Evolutionary conservation across 2,329 filamentous ascomycete species (phyloP).

Genomic region (Clarireedia monteithiana): DNA sequence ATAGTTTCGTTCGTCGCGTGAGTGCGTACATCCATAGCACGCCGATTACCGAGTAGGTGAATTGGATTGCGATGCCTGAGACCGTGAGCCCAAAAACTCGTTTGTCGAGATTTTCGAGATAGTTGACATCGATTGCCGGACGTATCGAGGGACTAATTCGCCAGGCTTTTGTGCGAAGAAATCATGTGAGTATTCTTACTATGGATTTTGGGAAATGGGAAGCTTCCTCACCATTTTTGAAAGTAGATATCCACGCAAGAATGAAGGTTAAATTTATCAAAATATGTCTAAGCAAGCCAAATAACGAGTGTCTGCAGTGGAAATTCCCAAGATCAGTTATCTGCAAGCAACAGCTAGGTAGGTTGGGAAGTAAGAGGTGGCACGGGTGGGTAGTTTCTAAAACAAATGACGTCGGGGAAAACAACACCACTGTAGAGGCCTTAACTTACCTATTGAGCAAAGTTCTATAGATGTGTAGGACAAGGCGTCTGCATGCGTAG

Average conservation of each 20-base stretch:
- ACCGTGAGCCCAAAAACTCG: slow-evolving; percentile 20
- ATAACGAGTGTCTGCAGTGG: slow-evolving; percentile 22
- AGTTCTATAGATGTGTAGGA: slow-evolving; percentile 23
- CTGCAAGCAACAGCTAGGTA: background rate
- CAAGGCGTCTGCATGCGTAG: slow-evolving; percentile 16
- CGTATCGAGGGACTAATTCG: slow-evolving; percentile 24
- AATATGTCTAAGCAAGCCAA: slow-evolving; percentile 23
- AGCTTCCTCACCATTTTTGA: slow-evolving; percentile 22
- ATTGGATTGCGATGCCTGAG: slow-evolving; percentile 19
- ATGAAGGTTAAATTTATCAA: slow-evolving; percentile 25
- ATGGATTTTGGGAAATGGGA: background rate
- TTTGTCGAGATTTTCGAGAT: slow-evolving; percentile 20
- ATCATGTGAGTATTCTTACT: background rate
- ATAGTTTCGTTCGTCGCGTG: slow-evolving; percentile 20
- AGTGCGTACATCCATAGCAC: slow-evolving; percentile 24
- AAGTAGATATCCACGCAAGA: slow-evolving; percentile 25
- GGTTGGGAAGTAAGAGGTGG: background rate
- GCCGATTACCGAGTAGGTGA: slow-evolving; percentile 15
- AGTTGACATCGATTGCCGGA: slow-evolving; percentile 22
- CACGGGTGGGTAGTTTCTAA: no score
- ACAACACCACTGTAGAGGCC: background rate
- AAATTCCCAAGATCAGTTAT: background rate
- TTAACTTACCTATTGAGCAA: slow-evolving; percentile 21
- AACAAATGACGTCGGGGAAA: background rate
- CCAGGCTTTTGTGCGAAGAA: slow-evolving; percentile 14